These are phyloP conservation scores for Aegilops sharonensis DNA, from an alignment of 176 grass and related monocot genomes.

Conservation along the genomic window DNA sequence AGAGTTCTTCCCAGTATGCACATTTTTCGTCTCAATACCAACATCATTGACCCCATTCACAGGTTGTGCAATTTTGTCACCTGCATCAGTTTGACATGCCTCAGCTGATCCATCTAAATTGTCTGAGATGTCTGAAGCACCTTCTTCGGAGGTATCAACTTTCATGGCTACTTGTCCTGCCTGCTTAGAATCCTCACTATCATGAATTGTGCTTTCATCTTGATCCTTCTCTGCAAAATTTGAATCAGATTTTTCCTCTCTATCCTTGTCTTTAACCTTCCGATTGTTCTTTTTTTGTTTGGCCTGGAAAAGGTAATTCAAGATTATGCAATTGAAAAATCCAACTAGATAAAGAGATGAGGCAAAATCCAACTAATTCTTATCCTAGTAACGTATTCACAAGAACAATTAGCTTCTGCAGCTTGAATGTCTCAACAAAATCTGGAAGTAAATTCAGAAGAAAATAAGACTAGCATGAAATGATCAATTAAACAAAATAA, in stretches of 20 bases:
- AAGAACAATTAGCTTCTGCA: not conserved
- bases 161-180: constrained; percentile 36
- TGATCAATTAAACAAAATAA: constrained; percentile 1
- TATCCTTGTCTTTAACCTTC: constrained; percentile 77
- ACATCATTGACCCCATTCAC: constrained; percentile 40
- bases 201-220: constrained; percentile 52
- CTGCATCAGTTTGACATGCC: constrained; percentile 41
- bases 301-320: constrained; percentile 42
- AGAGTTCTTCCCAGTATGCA: constrained; percentile 44
- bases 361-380: not conserved
- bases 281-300: constrained; percentile 82
- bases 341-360: not conserved
- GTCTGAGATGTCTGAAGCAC: constrained; percentile 59
- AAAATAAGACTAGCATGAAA: not conserved
- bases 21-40: constrained; percentile 44
- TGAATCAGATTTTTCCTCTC: constrained; percentile 51
- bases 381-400: not conserved
- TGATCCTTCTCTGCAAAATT: constrained; percentile 39
- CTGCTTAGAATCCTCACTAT: constrained; percentile 44
- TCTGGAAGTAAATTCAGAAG: constrained; percentile 1
- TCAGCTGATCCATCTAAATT: constrained; percentile 44
- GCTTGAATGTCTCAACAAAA: constrained; percentile 8
- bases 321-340: constrained; percentile 8
- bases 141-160: constrained; percentile 46
- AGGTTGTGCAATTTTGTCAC: constrained; percentile 26